Evolutionary conservation across 2,329 filamentous ascomycete genomes (phyloP), one percentile per base, ranked within the genome.

Genomic region (Calcarisporium arbuscula): DNA sequence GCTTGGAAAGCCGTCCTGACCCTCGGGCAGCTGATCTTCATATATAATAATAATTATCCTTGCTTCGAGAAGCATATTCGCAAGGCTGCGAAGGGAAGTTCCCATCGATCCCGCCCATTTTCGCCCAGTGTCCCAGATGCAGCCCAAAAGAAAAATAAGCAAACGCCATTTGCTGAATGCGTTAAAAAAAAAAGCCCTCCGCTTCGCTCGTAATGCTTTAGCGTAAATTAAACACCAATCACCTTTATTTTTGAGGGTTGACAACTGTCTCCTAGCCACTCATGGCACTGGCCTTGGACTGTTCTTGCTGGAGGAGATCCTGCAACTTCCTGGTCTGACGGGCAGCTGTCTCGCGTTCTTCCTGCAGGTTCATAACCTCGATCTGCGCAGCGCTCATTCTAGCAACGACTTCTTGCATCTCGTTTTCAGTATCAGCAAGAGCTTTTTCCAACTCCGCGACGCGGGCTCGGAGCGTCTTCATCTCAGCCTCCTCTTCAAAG

Each of bases 401-500:
- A 40, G 78, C 71, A 12, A 92, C 80, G 6, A 92, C 85, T 52
- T 85, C 80, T 51, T 86, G 78, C 82, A 92, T 89, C 60, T 90
- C 85, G 30, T 68, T 70, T 52, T 92, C 86, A 9, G 61, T 57
- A 22, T 62, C 57, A 8, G 57, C 56, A 4, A 64, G 57, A 12
- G 89, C 82, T 49, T 77, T 80, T 65, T 98, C 92, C 4, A 98
- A 76, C 61, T 95, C 87, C 37, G 77, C 67, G 7, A 96, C 85
- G 41, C 83, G 80, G 40, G 77, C 75, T 55, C 88, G 84, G 21
- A 98, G 76, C 39, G 75, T 69, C 41, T 84, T 76, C 34, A 90
- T 80, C 63, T 86, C 78, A 10, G 80, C 73, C 32, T 82, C 82
- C 45, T 92, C 80, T 10, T 79, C 76, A 17, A 83, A 80, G 33